Conservation (phyloP, 805 yeast species). For the Myxozyma kluyveri region DNA sequence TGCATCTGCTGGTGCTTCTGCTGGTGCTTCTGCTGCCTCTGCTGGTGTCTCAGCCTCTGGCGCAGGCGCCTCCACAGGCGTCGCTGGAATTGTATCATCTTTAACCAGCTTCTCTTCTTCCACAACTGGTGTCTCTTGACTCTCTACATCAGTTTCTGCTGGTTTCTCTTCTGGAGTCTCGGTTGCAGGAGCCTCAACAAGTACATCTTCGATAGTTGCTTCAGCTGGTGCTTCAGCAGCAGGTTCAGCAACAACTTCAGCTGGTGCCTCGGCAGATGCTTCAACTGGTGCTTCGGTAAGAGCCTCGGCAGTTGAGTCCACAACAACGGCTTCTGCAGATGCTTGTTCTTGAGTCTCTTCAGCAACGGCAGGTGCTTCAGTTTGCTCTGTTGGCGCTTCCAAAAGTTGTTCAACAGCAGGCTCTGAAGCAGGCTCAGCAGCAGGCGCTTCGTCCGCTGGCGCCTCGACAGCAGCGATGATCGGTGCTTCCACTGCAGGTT, state of each 20-base stretch:
- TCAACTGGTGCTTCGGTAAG: not conserved
- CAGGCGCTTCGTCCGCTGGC: not conserved
- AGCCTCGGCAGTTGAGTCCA: conserved; percentile 1
- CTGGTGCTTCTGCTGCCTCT: not conserved
- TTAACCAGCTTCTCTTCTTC: not conserved
- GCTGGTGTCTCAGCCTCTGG: not conserved
- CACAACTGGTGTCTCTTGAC: not conserved
- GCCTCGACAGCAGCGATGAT: not conserved
- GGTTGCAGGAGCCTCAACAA: not conserved
- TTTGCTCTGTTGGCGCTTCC: not conserved
- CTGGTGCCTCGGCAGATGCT: not conserved
- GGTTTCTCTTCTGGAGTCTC: conserved; percentile 5
- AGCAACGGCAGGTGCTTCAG: not conserved
- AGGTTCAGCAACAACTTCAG: not conserved
- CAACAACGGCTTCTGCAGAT: not conserved
- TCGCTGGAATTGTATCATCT: not conserved
- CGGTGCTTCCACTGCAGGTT: not conserved
- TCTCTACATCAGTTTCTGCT: not conserved
- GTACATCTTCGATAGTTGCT: not conserved
- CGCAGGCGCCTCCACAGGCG: not conserved
- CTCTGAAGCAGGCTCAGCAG: not conserved
- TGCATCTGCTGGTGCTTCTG: not conserved
- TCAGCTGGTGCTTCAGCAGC: conserved; percentile 1
- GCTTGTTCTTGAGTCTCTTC: not conserved
- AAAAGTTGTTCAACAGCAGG: not conserved